phyloP scores from a whole-genome alignment of 768 basidiomycete species.

The Kwoniella pini region DNA sequence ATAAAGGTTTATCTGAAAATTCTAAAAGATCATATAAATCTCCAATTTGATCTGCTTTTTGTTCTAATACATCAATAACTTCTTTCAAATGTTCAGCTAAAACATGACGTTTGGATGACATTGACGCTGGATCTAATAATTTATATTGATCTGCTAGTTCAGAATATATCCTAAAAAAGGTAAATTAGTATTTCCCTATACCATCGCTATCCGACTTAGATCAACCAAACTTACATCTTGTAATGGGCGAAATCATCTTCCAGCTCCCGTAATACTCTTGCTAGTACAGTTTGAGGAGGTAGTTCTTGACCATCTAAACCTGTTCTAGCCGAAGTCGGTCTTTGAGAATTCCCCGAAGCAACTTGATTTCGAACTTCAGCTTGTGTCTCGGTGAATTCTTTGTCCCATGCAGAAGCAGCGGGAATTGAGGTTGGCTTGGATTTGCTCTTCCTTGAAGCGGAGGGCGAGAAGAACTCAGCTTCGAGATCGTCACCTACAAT shows the following conservation, averaged over 20 bases:
- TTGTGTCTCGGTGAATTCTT: background rate
- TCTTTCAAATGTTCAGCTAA: slow-evolving; percentile 85
- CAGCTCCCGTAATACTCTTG: slow-evolving; percentile 77
- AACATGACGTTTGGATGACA: slow-evolving; percentile 77
- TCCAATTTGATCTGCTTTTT: slow-evolving; percentile 96
- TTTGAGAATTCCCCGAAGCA: background rate
- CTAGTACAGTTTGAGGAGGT: slow-evolving; percentile 85
- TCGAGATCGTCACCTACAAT: slow-evolving; percentile 74
- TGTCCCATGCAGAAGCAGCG: background rate
- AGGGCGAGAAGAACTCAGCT: slow-evolving; percentile 54
- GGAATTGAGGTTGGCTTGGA: background rate
- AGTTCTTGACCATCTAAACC: slow-evolving; percentile 55
- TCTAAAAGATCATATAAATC: slow-evolving; percentile 78
- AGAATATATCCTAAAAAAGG: slow-evolving; percentile 69
- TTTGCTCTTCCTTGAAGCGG: slow-evolving; percentile 4
- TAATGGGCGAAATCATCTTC: slow-evolving; percentile 96
- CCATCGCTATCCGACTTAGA: too few relatives aligned
- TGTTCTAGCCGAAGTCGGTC: background rate
- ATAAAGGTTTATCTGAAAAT: slow-evolving; percentile 56
- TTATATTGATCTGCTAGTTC: slow-evolving; percentile 93
- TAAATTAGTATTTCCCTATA: too few relatives aligned
- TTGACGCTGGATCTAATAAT: slow-evolving; percentile 77
- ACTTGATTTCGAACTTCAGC: background rate
- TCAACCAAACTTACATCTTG: slow-evolving; percentile 73
- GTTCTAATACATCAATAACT: slow-evolving; percentile 87